Evolutionary conservation across 441 rosid species (phyloP), one percentile per base, ranked within the genome.

Genomic region (Geranium incanum): DNA sequence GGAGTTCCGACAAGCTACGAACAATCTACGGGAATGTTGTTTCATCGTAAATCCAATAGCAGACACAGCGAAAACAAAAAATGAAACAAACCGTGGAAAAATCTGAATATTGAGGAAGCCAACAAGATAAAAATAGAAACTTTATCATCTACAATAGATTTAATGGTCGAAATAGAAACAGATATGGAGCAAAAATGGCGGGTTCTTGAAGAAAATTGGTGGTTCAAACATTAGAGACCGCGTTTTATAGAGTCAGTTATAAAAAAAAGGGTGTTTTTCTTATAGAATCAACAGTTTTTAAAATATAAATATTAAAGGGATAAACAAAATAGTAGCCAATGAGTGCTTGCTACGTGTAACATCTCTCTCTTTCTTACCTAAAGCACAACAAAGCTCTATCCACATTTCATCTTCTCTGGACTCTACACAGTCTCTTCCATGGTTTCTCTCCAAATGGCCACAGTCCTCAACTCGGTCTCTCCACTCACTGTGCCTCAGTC

Each of bases 381-480:
- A 7, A 39, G 43, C 43, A 39, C 43, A 39, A 4, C 8, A 4
- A 39, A 39, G 8, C 5, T 2, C 57, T 48, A 13, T 2, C 57
- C 12, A 12, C 12, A 48, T 48, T 13, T 48, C 11, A 11, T 13
- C 57, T 11, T 3, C 15, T 48, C n/a, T 48, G n/a, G 57, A 48
- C 15, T 45, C 57, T 48, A 11, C 57, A 48, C 50, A 43, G 50
- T 43, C 50, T 6, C 57, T 48, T 2, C 52, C n/a, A 48, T 48
- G 57, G 57, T 13, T 9, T 21, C 50, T 52, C 60, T n/a, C 62
- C 68, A 65, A 71, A 81, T 80, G 83, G 82, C 83, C 6, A 50
- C 66, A 23, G 52, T 80, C 63, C 73, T 78, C 3, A 69, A 76
- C 57, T 70, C 78, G 5, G 70, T 78, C 50, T 67, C 55, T 0